A percentile compares a stretch with the other conserved stretches of the same genome.
phyloP scores from a whole-genome alignment of 2,329 filamentous ascomycete genomes.

The Xylariaceae sp. region DNA sequence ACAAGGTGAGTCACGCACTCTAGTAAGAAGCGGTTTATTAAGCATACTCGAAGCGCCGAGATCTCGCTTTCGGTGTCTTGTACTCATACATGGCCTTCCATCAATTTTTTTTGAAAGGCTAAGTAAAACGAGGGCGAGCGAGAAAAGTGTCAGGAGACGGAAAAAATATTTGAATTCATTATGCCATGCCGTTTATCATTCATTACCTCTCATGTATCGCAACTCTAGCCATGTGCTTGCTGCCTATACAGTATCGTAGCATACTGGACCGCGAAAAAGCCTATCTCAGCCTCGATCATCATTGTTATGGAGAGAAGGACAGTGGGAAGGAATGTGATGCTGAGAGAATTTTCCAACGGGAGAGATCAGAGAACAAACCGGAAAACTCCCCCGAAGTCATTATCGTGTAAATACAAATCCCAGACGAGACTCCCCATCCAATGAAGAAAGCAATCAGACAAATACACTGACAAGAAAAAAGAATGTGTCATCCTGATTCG shows the following conservation, averaged over 20 bases:
- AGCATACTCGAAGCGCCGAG: background rate
- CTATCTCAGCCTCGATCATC: slow-evolving; percentile 18
- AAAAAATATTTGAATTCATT: slow-evolving; percentile 40
- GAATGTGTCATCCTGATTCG: slow-evolving; percentile 7
- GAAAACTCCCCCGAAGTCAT: slow-evolving; percentile 30
- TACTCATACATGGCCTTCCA: background rate
- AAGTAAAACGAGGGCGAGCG: background rate
- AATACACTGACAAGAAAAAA: slow-evolving; percentile 15
- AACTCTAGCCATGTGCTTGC: slow-evolving; percentile 34
- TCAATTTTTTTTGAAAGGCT: too few species aligned
- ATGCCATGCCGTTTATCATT: slow-evolving; percentile 38
- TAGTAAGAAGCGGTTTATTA: background rate
- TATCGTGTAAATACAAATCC: slow-evolving; percentile 25
- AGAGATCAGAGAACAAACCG: slow-evolving; percentile 23
- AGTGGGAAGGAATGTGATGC: background rate
- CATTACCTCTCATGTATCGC: slow-evolving; percentile 36
- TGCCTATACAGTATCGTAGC: slow-evolving; percentile 2
- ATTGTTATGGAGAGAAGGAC: slow-evolving; percentile 11
- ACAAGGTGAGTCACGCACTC: slow-evolving; percentile 4
- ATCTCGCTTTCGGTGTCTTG: background rate
- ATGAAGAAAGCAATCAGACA: slow-evolving; percentile 22
- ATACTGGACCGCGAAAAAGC: slow-evolving; percentile 16
- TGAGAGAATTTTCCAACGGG: slow-evolving; percentile 7
- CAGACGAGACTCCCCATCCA: slow-evolving; percentile 25
- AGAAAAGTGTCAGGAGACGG: slow-evolving; percentile 4